These are phyloP conservation scores for Cerioporus squamosus DNA, from an alignment of 1,284 basidiomycete genomes.

Conservation along the genomic window DNA sequence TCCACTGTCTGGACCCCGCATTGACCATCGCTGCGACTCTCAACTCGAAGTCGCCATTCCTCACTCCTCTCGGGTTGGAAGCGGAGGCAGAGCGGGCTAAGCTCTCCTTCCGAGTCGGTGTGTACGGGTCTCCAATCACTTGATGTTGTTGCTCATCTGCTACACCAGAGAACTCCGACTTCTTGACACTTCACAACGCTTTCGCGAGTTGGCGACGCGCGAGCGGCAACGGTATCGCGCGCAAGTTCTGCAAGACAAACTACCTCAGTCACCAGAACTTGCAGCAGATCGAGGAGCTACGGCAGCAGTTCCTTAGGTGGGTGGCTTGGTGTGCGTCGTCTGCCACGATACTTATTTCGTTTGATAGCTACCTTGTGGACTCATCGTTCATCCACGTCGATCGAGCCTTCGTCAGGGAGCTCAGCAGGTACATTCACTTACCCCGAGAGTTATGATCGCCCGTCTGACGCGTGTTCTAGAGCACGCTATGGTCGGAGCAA, in stretches of 20 bases:
- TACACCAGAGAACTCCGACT: constrained; percentile 88
- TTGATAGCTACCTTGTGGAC: constrained; percentile 78
- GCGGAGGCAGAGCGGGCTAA: constrained; percentile 89
- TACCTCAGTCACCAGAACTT: constrained; percentile 93
- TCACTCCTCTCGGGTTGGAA: constrained; percentile 89
- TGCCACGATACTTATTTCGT: not conserved
- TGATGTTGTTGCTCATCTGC: not conserved
- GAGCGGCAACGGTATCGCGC: constrained; percentile 64
- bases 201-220: constrained; percentile 89
- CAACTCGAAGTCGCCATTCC: constrained; percentile 93
- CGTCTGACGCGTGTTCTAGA: constrained; percentile 47
- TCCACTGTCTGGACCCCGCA: constrained; percentile 93
- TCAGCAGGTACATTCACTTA: constrained; percentile 60
- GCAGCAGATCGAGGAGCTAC: constrained; percentile 95
- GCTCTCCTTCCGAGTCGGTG: constrained; percentile 77
- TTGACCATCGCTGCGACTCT: constrained; percentile 94
- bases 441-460: not conserved
- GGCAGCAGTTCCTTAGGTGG: constrained; percentile 90
- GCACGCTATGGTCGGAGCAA: constrained; percentile 77
- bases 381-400: constrained; percentile 84
- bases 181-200: constrained; percentile 91
- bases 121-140: constrained; percentile 28
- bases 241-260: constrained; percentile 83
- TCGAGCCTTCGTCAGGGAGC: constrained; percentile 66
- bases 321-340: constrained; percentile 14